phyloP scores from a whole-genome alignment of 495 filamentous ascomycete genomes.

The Penicillium desertorum region DNA sequence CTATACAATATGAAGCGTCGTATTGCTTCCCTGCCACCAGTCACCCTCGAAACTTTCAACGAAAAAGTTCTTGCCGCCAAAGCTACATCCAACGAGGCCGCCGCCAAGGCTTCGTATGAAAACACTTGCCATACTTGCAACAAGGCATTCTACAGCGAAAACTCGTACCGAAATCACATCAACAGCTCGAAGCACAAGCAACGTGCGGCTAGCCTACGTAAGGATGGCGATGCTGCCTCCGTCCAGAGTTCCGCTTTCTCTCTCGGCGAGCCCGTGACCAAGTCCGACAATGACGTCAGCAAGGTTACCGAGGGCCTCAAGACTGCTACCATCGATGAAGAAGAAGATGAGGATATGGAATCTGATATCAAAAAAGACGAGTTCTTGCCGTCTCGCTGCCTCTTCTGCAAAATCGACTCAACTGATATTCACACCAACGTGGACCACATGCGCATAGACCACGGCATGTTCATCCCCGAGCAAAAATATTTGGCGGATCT shows the following conservation, averaged over 20 bases:
- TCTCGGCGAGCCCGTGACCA: slow-evolving; percentile 72
- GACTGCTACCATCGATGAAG: slow-evolving; percentile 63
- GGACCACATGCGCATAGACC: slow-evolving; percentile 84
- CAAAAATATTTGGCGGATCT: slow-evolving; percentile 74
- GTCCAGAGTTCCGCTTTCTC: slow-evolving; percentile 90
- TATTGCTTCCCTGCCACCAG: slow-evolving; percentile 85
- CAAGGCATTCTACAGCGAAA: slow-evolving; percentile 93
- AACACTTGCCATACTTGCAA: slow-evolving; percentile 78
- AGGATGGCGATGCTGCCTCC: slow-evolving; percentile 63
- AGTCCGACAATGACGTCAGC: slow-evolving; percentile 66
- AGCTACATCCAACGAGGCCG: slow-evolving; percentile 75
- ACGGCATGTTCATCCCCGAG: slow-evolving; percentile 97
- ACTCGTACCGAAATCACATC: slow-evolving; percentile 90
- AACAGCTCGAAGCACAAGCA: slow-evolving; percentile 87
- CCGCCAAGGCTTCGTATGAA: slow-evolving; percentile 86
- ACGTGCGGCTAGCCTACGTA: slow-evolving; percentile 53
- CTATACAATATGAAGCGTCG: slow-evolving; percentile 97
- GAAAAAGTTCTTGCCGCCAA: slow-evolving; percentile 96
- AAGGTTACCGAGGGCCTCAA: slow-evolving; percentile 78
- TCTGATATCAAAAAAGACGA: slow-evolving; percentile 32
- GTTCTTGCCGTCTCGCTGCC: slow-evolving; percentile 63
- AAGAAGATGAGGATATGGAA: slow-evolving; percentile 40
- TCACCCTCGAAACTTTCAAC: slow-evolving; percentile 88
- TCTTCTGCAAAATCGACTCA: slow-evolving; percentile 87
- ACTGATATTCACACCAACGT: slow-evolving; percentile 70